Evolutionary conservation across 345 rosid genomes (phyloP), one percentile per base, ranked within the genome.

Genomic region (Gynandropsis gynandra): DNA sequence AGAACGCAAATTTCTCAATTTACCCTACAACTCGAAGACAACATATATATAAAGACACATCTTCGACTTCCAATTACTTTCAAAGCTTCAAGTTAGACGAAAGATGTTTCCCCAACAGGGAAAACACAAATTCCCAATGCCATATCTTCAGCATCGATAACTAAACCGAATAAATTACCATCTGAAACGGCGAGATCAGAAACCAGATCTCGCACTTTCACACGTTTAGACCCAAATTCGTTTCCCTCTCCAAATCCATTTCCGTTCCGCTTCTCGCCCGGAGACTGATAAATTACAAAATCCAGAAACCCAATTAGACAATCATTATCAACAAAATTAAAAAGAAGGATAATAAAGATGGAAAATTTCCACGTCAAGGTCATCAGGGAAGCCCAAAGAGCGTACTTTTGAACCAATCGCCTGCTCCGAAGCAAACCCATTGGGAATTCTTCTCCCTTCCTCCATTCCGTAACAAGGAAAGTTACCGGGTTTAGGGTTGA

Each of bases 171-270:
- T 13, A 21, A 36, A 51, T n/a, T 59, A 66, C 65, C 71, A 17
- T 36, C 13, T 36, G 66, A 54, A 54, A 24, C 29, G 29, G 29
- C 29, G 29, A 24, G 29, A 24, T 5, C 29, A 24, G 29, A 5
- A 24, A 8, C 57, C 45, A 49, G 65, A 66, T 66, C 61, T 59
- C 8, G 45, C 27, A 48, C 1, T 60, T 60, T 66, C 8, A 24
- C 47, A 48, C 71, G 65, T 65, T 76, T 83, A 35, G 46, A 61
- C 10, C 56, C 62, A 53, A 58, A 51, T 37, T 66, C 80, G 16
- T 65, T 54, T 50, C 20, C 59, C 58, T 65, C 67, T 39, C 55
- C 72, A 11, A 59, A 57, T 46, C 71, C 69, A 61, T 41, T 48
- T 49, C 40, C 44, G 17, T 54, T 49, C 41, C 70, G 64, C 59